Evolutionary conservation across 805 yeast species (phyloP).

Genomic region (Lipomyces spencermartinsiae): DNA sequence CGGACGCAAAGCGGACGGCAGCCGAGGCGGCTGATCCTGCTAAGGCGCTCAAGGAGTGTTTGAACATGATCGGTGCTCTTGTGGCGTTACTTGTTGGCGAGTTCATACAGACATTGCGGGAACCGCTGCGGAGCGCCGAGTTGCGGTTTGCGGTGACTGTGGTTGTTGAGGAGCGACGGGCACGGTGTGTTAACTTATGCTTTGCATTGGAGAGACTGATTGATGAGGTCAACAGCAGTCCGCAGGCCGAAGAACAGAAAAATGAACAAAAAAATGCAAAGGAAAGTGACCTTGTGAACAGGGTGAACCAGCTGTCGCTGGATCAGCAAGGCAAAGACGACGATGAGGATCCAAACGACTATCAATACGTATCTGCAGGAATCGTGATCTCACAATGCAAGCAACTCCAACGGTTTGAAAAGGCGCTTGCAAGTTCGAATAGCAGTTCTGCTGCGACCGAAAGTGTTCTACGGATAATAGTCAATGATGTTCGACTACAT

Average conservation of each 20-base stretch:
- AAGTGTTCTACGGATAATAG: conserved; percentile 7
- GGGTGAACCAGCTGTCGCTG: conserved; percentile 8
- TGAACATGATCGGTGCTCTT: conserved; percentile 18
- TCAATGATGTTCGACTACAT: not conserved
- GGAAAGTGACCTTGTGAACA: not conserved
- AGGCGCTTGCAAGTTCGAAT: conserved; percentile 4
- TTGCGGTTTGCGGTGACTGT: conserved; percentile 14
- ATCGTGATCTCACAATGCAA: conserved; percentile 21
- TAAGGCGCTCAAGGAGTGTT: conserved; percentile 15
- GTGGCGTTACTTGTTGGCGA: conserved; percentile 16
- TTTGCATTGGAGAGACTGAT: conserved; percentile 20
- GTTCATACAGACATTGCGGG: conserved; percentile 3
- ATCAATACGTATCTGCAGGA: conserved; percentile 29
- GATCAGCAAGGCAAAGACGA: not conserved
- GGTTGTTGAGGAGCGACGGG: conserved; percentile 15
- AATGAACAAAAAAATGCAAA: not conserved
- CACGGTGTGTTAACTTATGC: conserved; percentile 16
- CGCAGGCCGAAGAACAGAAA: not conserved
- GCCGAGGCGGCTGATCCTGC: conserved; percentile 6
- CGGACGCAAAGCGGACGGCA: conserved; percentile 18
- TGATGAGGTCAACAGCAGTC: conserved; percentile 20
- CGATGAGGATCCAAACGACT: conserved; percentile 2
- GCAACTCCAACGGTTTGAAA: conserved; percentile 20
- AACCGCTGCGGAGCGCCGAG: not conserved
- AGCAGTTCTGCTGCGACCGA: not conserved